A percentile compares a stretch with the other conserved stretches of the same genome.
Conservation (phyloP, 305 asterid genomes). For the Fraxinus platypoda region DNA sequence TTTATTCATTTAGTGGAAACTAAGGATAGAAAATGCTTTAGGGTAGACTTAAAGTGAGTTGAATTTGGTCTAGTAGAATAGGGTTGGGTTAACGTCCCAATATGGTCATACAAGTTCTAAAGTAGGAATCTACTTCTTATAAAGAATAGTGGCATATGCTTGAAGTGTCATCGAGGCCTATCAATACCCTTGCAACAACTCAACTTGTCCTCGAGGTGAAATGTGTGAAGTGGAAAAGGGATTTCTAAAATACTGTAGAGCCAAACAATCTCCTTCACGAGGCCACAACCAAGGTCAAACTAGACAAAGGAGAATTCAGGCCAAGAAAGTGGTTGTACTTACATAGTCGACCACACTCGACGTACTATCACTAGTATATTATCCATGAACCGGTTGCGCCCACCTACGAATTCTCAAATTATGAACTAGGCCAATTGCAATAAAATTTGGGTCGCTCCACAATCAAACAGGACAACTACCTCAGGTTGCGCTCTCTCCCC, state of each 20-base stretch:
- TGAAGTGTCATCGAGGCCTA: not conserved
- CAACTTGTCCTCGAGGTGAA: not conserved
- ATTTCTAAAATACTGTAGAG: not conserved
- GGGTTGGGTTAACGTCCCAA: not conserved
- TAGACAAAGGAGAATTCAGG: not conserved
- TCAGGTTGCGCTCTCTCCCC: not conserved
- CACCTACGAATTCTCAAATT: not conserved
- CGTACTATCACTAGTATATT: not conserved
- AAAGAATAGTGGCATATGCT: not conserved
- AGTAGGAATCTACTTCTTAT: not conserved
- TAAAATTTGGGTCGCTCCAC: not conserved
- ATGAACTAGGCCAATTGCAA: not conserved
- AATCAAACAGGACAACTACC: not conserved
- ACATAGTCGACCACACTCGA: not conserved
- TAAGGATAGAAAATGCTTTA: not conserved
- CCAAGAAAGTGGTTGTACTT: not conserved
- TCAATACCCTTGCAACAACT: not conserved
- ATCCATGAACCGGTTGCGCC: not conserved
- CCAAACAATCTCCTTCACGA: not conserved
- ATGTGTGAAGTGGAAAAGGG: not conserved
- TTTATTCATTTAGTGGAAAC: not conserved
- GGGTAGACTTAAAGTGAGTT: not conserved
- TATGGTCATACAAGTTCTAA: not conserved
- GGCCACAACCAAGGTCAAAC: not conserved
- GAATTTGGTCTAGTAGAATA: not conserved